Evolutionary conservation across 768 basidiomycete genomes (phyloP).

Genomic region (Trametes maxima): DNA sequence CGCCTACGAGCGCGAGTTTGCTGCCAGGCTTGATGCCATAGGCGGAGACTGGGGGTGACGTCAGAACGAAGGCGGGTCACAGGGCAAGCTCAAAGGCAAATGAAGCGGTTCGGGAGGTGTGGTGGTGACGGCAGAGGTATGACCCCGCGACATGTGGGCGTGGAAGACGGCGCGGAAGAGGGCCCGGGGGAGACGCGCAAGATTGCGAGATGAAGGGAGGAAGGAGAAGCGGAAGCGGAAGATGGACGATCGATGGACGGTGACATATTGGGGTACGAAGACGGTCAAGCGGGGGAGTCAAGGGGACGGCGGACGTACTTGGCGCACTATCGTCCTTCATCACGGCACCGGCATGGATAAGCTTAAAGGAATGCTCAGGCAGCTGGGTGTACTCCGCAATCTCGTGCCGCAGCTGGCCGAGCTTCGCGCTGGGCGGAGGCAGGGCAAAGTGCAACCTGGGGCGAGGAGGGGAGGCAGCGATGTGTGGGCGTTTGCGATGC

Average conservation of each 20-base stretch:
- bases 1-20: conserved; percentile 70
- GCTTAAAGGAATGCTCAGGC: conserved; percentile 70
- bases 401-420: conserved; percentile 57
- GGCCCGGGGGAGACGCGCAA: conserved; percentile 1
- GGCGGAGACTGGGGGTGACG: conserved; percentile 56
- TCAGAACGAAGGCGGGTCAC: conserved; percentile 13
- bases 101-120: conserved; percentile 6
- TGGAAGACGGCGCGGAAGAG: background rate
- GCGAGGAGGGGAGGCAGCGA: background rate
- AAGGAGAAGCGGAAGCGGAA: background rate
- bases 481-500: background rate
- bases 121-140: conserved; percentile 21
- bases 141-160: conserved; percentile 8
- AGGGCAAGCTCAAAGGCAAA: conserved; percentile 2
- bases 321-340: conserved; percentile 81
- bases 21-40: conserved; percentile 74
- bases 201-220: background rate
- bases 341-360: conserved; percentile 88
- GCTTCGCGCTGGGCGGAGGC: conserved; percentile 58
- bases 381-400: conserved; percentile 80
- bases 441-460: conserved; percentile 52
- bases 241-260: conserved; percentile 11
- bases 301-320: conserved; percentile 42
- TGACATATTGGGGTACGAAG: conserved; percentile 3
- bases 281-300: conserved; percentile 2